These are phyloP conservation scores for Chlamydomonas schloesseri DNA, from an alignment of 139 green algal species.

Conservation along the genomic window DNA sequence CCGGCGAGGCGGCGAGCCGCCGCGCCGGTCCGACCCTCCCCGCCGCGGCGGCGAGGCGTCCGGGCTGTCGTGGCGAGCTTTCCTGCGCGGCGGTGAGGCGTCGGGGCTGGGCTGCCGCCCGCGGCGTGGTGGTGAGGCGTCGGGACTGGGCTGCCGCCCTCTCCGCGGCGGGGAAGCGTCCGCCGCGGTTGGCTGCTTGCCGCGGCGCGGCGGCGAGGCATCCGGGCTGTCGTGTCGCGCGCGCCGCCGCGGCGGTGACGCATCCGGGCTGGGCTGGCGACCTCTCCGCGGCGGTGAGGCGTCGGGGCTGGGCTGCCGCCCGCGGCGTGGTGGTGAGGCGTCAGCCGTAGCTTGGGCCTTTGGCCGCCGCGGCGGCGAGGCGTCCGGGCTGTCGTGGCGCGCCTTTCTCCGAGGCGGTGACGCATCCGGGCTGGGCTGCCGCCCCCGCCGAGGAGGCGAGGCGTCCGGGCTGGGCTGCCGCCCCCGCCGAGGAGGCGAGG, in stretches of 20 bases:
- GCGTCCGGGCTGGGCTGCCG: conserved; percentile 56
- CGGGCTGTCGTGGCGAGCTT: background rate
- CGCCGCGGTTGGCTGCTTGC: background rate
- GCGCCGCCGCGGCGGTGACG: conserved; percentile 35
- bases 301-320: conserved; percentile 27
- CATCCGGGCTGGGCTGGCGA: conserved; percentile 44
- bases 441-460: conserved; percentile 37
- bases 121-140: conserved; percentile 42
- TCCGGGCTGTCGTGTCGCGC: conserved; percentile 43
- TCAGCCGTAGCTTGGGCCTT: conserved; percentile 28
- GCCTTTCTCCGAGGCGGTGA: conserved; percentile 23
- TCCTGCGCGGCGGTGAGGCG: conserved; percentile 26
- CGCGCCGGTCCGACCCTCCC: background rate
- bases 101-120: background rate
- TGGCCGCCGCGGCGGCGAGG: conserved; percentile 19
- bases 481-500: conserved; percentile 41
- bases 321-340: conserved; percentile 31
- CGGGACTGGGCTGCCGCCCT: background rate
- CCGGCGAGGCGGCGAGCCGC: conserved; percentile 43
- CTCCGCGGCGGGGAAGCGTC: conserved; percentile 50
- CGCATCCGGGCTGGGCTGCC: conserved; percentile 11
- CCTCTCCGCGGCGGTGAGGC: conserved; percentile 46
- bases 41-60: conserved; percentile 45
- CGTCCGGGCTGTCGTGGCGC: conserved; percentile 53
- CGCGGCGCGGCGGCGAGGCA: conserved; percentile 21